Base-by-base conservation (phyloP, 805 yeast species). In the Saturnispora sanitii region DNA sequence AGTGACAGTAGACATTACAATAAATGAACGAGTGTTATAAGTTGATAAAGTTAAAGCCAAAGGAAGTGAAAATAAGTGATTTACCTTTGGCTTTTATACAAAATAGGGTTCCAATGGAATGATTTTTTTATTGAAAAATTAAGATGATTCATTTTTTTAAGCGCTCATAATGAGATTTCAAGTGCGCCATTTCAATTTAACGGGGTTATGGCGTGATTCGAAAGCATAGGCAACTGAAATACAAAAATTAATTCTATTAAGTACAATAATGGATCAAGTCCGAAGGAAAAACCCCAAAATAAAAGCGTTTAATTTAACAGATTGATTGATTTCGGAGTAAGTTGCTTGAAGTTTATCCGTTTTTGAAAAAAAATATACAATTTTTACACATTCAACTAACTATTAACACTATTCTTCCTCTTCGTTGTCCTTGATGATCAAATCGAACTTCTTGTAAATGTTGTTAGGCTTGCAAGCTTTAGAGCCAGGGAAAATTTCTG, bases 401-500 rank as follows among this genome's bases (percentile, higher is more conserved):
- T n/a, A 30, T 35, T 21, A 15, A 20, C 6, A 30, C 15, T 30
- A 22, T 33, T 17, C 9, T 33, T 17, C 17, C 18, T 21, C 22
- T 17, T 23, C 20, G 8, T 35, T 26, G 30, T 16, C 23, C 11
- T 35, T 35, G 20, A 38, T 38, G 8, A 38, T 37, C 22, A 38
- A 22, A 13, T 33, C 32, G n/a, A 17, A 27, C 12, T 37, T 33
- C 31, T 37, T 41, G 38, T 38, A 49, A 19, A 38, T 33, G 28
- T 49, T 49, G 13, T 46, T 34, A 8, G 34, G 18, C 12, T 49
- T 47, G n/a, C 38, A 23, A 9, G 35, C 28, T 13, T 21, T 40
- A 6, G 52, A 44, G 5, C 52, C 52, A 4, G 66, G 65, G 42
- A 55, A 67, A 1, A 68, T 39, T 35, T 62, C 68, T 3, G 70